Evolutionary conservation across 345 rosid genomes (phyloP).

Genomic region (Rhodomyrtus tomentosa): DNA sequence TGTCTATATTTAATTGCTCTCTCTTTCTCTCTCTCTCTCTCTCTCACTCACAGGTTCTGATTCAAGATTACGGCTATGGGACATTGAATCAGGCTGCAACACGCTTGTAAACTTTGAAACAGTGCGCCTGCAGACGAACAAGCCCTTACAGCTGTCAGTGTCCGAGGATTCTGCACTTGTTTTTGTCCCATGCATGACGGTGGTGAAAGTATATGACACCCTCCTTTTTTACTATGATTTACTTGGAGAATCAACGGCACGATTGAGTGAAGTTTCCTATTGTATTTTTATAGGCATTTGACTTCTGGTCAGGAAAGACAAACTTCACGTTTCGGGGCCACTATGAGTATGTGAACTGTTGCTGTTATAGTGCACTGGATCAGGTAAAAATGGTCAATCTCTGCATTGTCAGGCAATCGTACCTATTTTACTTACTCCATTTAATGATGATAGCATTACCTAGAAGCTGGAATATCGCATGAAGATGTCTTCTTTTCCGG

Average conservation of each 20-base stretch:
- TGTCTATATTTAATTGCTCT: background rate
- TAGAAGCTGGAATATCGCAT: background rate
- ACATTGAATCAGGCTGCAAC: constrained; percentile 78
- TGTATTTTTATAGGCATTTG: constrained; percentile 49
- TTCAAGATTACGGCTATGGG: constrained; percentile 94
- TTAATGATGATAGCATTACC: background rate
- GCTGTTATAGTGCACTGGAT: constrained; percentile 69
- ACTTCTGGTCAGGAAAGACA: constrained; percentile 73
- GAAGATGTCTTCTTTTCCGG: background rate
- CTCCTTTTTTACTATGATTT: background rate
- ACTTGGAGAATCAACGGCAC: background rate
- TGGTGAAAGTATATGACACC: constrained; percentile 43
- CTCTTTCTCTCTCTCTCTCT: constrained; percentile 1
- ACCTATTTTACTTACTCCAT: background rate
- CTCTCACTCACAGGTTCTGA: constrained; percentile 59
- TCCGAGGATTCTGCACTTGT: constrained; percentile 57
- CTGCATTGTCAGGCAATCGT: background rate
- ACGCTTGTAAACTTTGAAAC: constrained; percentile 91
- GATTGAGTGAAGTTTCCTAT: background rate
- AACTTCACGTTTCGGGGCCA: constrained; percentile 57
- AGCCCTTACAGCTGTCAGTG: constrained; percentile 55
- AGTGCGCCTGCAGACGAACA: constrained; percentile 69
- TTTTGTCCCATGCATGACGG: constrained; percentile 81
- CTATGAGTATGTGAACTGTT: constrained; percentile 70
- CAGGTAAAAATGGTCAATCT: constrained; percentile 38